Evolutionary conservation across 345 rosid species (phyloP).

Genomic region (Populus davidiana): DNA sequence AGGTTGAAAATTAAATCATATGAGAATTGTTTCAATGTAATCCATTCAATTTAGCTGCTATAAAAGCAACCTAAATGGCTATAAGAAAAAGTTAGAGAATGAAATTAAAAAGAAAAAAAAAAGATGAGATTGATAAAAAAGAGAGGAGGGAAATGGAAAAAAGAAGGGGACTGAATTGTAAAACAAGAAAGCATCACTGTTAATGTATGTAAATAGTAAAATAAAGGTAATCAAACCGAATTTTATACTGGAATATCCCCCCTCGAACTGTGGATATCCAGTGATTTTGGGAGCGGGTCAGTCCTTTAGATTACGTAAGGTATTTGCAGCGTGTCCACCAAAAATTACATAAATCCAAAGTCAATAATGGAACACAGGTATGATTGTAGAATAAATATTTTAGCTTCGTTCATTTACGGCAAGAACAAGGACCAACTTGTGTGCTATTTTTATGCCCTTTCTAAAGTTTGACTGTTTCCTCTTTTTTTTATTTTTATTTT

Average conservation of each 20-base stretch:
- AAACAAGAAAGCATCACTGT: too few relatives aligned
- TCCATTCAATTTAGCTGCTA: too few relatives aligned
- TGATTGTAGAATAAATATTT: background rate
- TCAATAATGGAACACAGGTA: background rate
- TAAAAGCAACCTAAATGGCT: too few relatives aligned
- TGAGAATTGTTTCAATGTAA: too few relatives aligned
- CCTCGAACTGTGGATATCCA: background rate
- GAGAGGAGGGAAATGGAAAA: too few relatives aligned
- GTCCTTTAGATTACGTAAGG: background rate
- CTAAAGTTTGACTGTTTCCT: background rate
- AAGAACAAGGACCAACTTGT: background rate
- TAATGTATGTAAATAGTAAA: too few relatives aligned
- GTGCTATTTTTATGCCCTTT: background rate
- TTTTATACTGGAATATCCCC: background rate
- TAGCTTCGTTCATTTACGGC: background rate
- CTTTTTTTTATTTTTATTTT: background rate
- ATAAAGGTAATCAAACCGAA: too few relatives aligned
- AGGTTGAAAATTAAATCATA: too few relatives aligned
- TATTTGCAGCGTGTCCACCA: background rate
- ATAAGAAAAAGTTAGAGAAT: too few relatives aligned
- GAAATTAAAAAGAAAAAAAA: too few relatives aligned
- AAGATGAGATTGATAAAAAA: too few relatives aligned
- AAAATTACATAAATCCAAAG: background rate
- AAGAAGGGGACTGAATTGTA: too few relatives aligned
- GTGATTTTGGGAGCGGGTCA: background rate